These are phyloP conservation scores for Rutstroemia sp. DNA, from an alignment of 2,329 filamentous ascomycete species.

Conservation along the genomic window DNA sequence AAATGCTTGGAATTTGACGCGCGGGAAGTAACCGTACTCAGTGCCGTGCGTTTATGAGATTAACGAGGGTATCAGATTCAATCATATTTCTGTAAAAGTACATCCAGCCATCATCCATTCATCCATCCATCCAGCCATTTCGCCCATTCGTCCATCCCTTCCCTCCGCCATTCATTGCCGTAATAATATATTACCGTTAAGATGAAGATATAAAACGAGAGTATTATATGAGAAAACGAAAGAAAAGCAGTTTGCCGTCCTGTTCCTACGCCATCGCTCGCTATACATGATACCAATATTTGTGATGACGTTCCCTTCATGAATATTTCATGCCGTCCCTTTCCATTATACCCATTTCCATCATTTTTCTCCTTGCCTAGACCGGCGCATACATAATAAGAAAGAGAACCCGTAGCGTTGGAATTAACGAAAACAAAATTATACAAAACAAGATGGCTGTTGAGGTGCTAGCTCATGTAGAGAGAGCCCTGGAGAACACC, in stretches of 20 bases:
- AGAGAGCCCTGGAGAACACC: background rate
- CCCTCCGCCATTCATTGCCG: background rate
- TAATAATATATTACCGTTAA: background rate
- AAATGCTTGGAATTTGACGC: too few relatives aligned
- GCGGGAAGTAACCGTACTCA: too few relatives aligned
- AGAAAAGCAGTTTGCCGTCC: background rate
- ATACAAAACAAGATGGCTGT: background rate
- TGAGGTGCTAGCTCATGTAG: background rate
- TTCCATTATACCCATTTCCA: background rate
- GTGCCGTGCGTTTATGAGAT: background rate
- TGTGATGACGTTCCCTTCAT: background rate
- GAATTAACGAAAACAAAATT: background rate
- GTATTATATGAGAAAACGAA: background rate
- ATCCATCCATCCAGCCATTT: background rate
- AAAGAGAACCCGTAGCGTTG: background rate
- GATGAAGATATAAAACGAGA: background rate
- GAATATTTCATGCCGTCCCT: background rate
- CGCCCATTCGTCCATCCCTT: background rate
- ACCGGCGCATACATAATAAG: background rate
- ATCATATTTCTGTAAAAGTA: constrained; percentile 6
- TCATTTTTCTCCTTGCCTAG: background rate
- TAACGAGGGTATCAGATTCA: constrained; percentile 1
- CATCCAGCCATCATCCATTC: background rate
- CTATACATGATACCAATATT: constrained; percentile 1
- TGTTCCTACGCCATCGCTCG: constrained; percentile 6